Evolutionary conservation across 768 basidiomycete species (phyloP), one percentile per base, ranked within the genome.

Genomic region (Dictyophora rubrovolvata): DNA sequence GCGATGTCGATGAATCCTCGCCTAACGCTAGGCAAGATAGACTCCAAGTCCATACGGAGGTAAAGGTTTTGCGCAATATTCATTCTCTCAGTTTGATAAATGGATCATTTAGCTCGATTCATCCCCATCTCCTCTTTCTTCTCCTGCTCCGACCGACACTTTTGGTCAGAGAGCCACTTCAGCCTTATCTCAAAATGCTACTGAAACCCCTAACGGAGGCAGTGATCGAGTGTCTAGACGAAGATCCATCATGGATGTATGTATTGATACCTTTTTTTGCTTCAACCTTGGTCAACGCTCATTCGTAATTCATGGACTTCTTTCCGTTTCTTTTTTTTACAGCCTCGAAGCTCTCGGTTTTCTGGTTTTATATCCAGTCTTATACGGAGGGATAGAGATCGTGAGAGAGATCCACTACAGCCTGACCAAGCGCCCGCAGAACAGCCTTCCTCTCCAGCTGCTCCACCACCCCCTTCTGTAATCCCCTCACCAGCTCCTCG

Each of bases 301-400:
- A 60, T 48, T 53, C 51, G 62, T 53, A 51, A 28, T 46, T 50
- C 23, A 28, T 36, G 50, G 14, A 52, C 53, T 51, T 47, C 53
- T 51, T 47, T 56, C 57, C 54, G 28, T 28, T 28, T 28, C 56
- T 48, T 51, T 53, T 55, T 61, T 22, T 63, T 65, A 64, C 68
- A 85, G 79, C 70, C 71, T 60, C 84, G 88, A 59, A 73, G 84
- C 42, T 77, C 85, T 23, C 79, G 89, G 28, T 75, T 92, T 33
- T 92, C 90, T 22, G 89, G 89, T n/a, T 92, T 92, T 71, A 84
- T 91, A 69, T 85, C 81, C 16, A 82, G 81, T 65, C 77, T 92
- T 60, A 87, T 92, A 66, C 81, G 66, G 8, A 53, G 89, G 58
- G 86, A 89, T 55, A 72, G 70, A 46, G 63, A 70, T 14, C 66